Evolutionary conservation across 768 basidiomycete species (phyloP), one percentile per base, ranked within the genome.

Genomic region (Pisolithus marmoratus): DNA sequence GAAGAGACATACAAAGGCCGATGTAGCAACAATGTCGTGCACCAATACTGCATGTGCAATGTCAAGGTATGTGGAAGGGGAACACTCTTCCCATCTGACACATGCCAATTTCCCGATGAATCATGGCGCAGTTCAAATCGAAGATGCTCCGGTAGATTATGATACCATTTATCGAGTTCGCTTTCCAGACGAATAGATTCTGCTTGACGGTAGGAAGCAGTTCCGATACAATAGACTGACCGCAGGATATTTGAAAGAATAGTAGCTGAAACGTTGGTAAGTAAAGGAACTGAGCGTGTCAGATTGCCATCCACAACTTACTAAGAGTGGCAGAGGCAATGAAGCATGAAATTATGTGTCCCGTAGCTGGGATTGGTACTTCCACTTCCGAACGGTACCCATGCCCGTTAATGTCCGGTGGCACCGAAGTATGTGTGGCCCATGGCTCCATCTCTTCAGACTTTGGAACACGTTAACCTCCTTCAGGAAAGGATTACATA

Each of bases 1-100:
- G 6, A 48, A 12, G 52, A 34, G 22, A 73, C 85, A 70, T 64
- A 89, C 87, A 90, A 90, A 11, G 88, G 88, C 17, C 88, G 79
- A 64, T 90, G 87, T 46, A 90, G 68, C 26, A 91, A 62, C 29
- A 91, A 63, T 22, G 84, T 81, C 11, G 86, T 80, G 61, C 85
- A 87, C 89, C 89, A 91, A 61, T 90, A 90, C 60, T 88, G 85
- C 87, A 90, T 85, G 61, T 90, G 88, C 46, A 91, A 70, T 38
- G 84, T 85, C 51, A 90, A 68, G 23, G 87, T 69, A 57, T 87
- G 83, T 4, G 87, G 86, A 2, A 76, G 76, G 6, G 79, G 79
- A 19, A 72, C 63, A 15, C 67, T 19, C 67, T 66, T 63, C 69
- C 23, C 43, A 4, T 38, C 40, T 19, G 47, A 54, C 26, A 53